Evolutionary conservation across 1,284 basidiomycete genomes (phyloP).

Genomic region (Puccinia novopanici): DNA sequence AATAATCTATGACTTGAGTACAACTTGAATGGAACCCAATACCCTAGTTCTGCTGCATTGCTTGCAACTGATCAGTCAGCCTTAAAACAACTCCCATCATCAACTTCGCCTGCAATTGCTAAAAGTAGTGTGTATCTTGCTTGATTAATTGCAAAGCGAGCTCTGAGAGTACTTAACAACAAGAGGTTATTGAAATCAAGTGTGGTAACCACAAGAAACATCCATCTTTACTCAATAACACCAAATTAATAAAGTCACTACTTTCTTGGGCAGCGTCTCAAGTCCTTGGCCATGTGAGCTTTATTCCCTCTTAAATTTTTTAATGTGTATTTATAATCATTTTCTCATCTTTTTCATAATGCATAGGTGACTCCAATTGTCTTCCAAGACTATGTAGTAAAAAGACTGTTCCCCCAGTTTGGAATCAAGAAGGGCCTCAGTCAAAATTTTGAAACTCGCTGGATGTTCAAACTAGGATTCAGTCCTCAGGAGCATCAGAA

Average conservation of each 20-base stretch:
- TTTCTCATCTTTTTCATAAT: too few species aligned
- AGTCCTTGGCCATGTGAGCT: background rate
- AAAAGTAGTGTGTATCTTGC: background rate
- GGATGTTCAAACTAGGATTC: too few species aligned
- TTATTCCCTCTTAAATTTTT: background rate
- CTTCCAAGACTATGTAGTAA: background rate
- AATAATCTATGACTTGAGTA: constrained; percentile 6
- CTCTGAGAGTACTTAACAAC: background rate
- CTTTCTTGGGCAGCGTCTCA: constrained; percentile 1
- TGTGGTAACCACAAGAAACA: background rate
- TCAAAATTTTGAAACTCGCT: too few species aligned
- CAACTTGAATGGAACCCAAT: background rate
- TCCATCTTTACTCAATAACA: background rate
- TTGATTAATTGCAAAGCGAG: background rate
- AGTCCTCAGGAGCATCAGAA: too few species aligned
- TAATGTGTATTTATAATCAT: background rate
- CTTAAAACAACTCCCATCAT: background rate
- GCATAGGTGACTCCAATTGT: background rate
- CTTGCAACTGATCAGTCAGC: background rate
- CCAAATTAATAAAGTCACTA: background rate
- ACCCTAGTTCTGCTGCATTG: too few species aligned
- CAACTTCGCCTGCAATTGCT: background rate
- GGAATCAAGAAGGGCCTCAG: too few species aligned
- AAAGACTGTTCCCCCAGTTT: background rate
- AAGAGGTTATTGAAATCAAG: background rate